Conservation (phyloP, 148 eudicot genomes). For the Camellia lanceoleosa region DNA sequence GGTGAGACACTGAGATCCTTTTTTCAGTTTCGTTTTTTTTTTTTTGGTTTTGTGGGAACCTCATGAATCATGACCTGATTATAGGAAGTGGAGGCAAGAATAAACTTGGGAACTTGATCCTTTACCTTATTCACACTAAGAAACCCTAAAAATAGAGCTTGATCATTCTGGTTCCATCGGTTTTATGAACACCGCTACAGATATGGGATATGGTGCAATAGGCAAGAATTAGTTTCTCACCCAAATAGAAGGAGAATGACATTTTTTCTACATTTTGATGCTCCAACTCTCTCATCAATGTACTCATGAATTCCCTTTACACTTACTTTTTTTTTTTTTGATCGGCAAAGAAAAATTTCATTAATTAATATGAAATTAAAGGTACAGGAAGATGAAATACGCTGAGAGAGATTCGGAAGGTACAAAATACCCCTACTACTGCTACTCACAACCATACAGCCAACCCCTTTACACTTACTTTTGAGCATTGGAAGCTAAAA, state of each 20-base stretch:
- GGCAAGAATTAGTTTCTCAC: not conserved
- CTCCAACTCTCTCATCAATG: not conserved
- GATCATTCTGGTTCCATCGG: no score
- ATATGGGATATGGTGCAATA: not conserved
- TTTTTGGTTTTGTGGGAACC: no score
- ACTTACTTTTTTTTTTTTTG: constrained; percentile 10
- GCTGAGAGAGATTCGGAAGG: no score
- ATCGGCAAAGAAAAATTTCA: no score
- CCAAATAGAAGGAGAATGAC: not conserved
- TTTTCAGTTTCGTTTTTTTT: no score
- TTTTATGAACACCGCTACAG: not conserved
- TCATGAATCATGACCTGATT: not conserved
- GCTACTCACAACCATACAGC: no score
- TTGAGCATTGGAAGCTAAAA: not conserved
- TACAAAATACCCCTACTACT: no score
- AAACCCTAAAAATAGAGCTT: not conserved
- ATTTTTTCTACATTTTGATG: not conserved
- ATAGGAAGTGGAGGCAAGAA: constrained; percentile 11
- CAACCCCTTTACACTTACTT: constrained; percentile 3
- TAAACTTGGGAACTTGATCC: constrained; percentile 10
- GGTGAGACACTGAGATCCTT: not conserved
- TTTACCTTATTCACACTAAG: not conserved
- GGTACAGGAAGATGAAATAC: no score
- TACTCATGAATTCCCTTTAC: not conserved
- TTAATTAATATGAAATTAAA: no score